A percentile compares a stretch with the other conserved stretches of the same genome.
Evolutionary conservation across 345 rosid genomes (phyloP).

Genomic region (Ricinus communis): DNA sequence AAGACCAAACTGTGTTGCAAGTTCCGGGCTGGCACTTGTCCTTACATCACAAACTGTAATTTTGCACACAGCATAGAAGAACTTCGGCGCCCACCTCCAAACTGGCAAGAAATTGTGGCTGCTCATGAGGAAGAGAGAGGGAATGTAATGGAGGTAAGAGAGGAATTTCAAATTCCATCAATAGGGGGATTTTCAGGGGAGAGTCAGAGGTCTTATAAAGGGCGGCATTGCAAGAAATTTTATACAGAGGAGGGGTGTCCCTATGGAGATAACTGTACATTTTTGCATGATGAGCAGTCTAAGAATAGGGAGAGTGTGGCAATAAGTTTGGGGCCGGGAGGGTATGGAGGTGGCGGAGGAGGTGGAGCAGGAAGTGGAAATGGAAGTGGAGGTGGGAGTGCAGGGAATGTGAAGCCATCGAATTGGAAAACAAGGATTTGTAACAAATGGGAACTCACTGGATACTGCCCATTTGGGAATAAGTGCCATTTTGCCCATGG

Average conservation of each 20-base stretch:
- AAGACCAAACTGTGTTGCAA: constrained; percentile 88
- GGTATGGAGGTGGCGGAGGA: constrained; percentile 52
- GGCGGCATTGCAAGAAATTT: constrained; percentile 95
- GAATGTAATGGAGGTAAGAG: constrained; percentile 34
- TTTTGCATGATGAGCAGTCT: constrained; percentile 87
- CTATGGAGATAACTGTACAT: constrained; percentile 87
- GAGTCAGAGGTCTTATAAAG: constrained; percentile 67
- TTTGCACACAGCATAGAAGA: constrained; percentile 90
- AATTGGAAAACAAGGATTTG: constrained; percentile 98
- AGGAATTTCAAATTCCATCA: constrained; percentile 87
- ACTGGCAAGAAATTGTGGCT: constrained; percentile 78
- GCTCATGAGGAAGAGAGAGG: constrained; percentile 63
- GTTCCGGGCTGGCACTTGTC: constrained; percentile 74
- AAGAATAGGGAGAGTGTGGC: constrained; percentile 94
- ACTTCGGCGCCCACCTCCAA: constrained; percentile 76
- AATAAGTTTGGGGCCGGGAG: constrained; percentile 92
- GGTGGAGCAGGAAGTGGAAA: constrained; percentile 16
- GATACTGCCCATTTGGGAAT: constrained; percentile 92
- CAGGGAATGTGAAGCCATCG: constrained; percentile 64
- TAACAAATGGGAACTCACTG: constrained; percentile 96
- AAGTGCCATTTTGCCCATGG: constrained; percentile 99
- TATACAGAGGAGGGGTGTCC: constrained; percentile 97
- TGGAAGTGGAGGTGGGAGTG: constrained; percentile 35
- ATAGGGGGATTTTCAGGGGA: constrained; percentile 51
- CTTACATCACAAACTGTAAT: constrained; percentile 64